These are phyloP conservation scores for Fusarium euwallaceae DNA, from an alignment of 2,329 filamentous ascomycete species.

Conservation along the genomic window DNA sequence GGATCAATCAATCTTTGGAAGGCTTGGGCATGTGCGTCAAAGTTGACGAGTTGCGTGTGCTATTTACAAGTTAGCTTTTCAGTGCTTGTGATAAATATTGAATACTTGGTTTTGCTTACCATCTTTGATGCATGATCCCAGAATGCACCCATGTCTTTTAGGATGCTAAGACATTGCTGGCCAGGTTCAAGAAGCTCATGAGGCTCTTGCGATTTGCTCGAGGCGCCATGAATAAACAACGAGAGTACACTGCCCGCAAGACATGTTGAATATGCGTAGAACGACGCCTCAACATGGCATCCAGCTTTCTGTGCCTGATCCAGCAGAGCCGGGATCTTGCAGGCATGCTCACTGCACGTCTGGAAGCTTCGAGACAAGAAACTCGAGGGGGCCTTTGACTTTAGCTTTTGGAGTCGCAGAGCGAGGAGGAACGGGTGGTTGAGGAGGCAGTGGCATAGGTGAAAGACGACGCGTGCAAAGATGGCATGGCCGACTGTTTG, in stretches of 20 bases:
- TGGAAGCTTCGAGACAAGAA: constrained; percentile 17
- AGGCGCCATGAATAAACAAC: constrained; percentile 1
- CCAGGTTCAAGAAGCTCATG: constrained; percentile 3
- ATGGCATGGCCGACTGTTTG: constrained; percentile 12
- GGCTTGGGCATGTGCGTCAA: constrained; percentile 18
- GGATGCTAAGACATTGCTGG: not conserved
- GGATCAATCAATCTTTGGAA: constrained; percentile 13
- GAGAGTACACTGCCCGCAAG: constrained; percentile 14
- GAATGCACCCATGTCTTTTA: constrained; percentile 10
- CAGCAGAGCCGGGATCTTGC: constrained; percentile 2
- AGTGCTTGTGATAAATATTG: not conserved
- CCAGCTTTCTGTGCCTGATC: constrained; percentile 6
- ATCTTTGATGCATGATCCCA: constrained; percentile 32
- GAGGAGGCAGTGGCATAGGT: constrained; percentile 55
- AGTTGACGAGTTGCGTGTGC: constrained; percentile 14
- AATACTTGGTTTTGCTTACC: constrained; percentile 1
- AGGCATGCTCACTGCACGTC: constrained; percentile 8
- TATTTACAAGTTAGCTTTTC: not conserved
- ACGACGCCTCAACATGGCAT: constrained; percentile 18
- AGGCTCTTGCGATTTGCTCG: not conserved
- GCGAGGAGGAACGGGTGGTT: constrained; percentile 66
- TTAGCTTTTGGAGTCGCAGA: constrained; percentile 52
- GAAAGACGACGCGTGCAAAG: constrained; percentile 22
- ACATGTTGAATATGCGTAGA: constrained; percentile 22
- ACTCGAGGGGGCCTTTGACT: constrained; percentile 11